These are phyloP conservation scores for Populus pruinosa DNA, from an alignment of 345 rosid genomes.

Conservation along the genomic window DNA sequence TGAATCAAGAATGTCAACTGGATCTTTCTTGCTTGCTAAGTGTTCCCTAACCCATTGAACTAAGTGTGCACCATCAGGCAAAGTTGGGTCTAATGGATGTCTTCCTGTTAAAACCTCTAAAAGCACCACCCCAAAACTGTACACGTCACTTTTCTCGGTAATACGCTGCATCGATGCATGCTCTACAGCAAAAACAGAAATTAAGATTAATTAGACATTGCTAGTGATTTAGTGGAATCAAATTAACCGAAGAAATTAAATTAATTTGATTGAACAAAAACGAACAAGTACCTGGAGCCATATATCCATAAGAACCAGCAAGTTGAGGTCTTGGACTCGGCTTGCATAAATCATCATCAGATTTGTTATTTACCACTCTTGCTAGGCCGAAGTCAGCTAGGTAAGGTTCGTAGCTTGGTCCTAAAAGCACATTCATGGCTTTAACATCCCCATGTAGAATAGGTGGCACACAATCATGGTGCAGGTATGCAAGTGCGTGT, in stretches of 20 bases:
- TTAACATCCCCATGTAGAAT: slow-evolving; percentile 90
- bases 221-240: neutral
- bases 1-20: slow-evolving; percentile 63
- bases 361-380: slow-evolving; percentile 35
- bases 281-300: slow-evolving; percentile 79
- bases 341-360: slow-evolving; percentile 34
- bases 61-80: slow-evolving; percentile 74
- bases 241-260: neutral
- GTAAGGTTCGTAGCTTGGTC: slow-evolving; percentile 63
- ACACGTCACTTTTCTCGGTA: slow-evolving; percentile 86
- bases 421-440: slow-evolving; percentile 84
- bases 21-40: slow-evolving; percentile 55
- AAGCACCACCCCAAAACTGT: slow-evolving; percentile 79
- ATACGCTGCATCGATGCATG: slow-evolving; percentile 77
- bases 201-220: neutral
- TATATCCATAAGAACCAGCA: slow-evolving; percentile 95
- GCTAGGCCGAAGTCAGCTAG: slow-evolving; percentile 93
- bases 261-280: neutral
- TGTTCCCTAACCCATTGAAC: slow-evolving; percentile 90
- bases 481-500: slow-evolving; percentile 85
- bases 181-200: slow-evolving; percentile 34
- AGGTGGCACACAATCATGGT: slow-evolving; percentile 85
- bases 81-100: slow-evolving; percentile 86
- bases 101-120: slow-evolving; percentile 83
- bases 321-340: slow-evolving; percentile 59